Base-by-base conservation (phyloP, 306 rosid species). In the Vigna reflexopilosa region DNA sequence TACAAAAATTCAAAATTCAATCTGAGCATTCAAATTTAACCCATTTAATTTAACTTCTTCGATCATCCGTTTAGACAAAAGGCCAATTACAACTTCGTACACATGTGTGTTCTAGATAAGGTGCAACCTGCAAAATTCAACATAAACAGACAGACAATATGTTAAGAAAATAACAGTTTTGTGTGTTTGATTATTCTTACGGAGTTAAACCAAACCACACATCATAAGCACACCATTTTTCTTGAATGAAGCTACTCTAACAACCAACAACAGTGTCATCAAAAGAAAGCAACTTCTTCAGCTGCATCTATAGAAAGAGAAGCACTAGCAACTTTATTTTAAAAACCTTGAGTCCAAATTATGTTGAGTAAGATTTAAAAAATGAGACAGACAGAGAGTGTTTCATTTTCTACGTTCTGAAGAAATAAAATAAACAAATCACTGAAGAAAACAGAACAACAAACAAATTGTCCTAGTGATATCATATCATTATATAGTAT, bases 51-150 rank as follows among this genome's bases (percentile, higher is more conserved):
- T 74, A 59, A 12, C 34, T 10, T 75, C 24, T 61, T 47, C 49
- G 34, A 58, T 28, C 48, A 57, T 59, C 40, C 6, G 7, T 10
- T n/a, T n/a, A 6, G 20, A 28, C 16, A 24, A 74, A 26, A n/a
- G n/a, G 36, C 36, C 61, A 47, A 61, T 0, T 75, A 11, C 36
- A 61, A 62, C 32, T 61, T 75, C 28, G 62, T 62, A 3, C 6
- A 19, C 28, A 9, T 75, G 48, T 75, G 47, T 62, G 50, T 72
- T 6, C 62, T 32, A 11, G 71, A 62, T 61, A 17, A 13, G 22
- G 50, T 75, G 34, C 71, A 28, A 11, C 58, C 30, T 30, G 61
- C 17, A 10, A 59, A 74, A 14, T 38, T 61, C 79, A 19, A 48
- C 48, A 47, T 15, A 11, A 36, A 11, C 15, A 2, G 40, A 57